Conservation (phyloP, 2,329 filamentous ascomycete genomes). For the Blastomyces gilchristii region DNA sequence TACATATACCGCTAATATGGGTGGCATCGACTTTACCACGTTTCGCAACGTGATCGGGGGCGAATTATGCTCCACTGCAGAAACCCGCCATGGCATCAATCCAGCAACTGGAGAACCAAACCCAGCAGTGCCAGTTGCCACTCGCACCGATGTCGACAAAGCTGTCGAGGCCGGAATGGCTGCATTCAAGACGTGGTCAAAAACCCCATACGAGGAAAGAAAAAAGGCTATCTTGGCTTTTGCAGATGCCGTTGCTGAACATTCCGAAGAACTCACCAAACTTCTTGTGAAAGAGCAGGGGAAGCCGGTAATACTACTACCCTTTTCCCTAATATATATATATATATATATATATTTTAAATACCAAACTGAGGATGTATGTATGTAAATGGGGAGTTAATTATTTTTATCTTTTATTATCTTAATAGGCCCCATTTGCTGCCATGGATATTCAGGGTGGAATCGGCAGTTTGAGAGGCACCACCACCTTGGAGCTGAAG, state of each 20-base stretch:
- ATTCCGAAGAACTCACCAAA: slow-evolving; percentile 28
- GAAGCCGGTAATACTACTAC: slow-evolving; percentile 23
- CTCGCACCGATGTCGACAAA: slow-evolving; percentile 40
- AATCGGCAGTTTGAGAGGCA: slow-evolving; percentile 15
- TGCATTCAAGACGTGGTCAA: slow-evolving; percentile 41
- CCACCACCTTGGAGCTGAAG: slow-evolving; percentile 29
- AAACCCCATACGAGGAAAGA: slow-evolving; percentile 26
- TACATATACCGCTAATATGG: neutral
- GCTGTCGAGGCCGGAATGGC: slow-evolving; percentile 41
- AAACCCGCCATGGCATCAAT: slow-evolving; percentile 43
- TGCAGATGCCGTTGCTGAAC: slow-evolving; percentile 27
- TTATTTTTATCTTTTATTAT: neutral
- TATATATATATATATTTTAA: no score
- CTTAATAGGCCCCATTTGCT: slow-evolving; percentile 19
- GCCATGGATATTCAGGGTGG: slow-evolving; percentile 21
- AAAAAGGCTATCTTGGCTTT: slow-evolving; percentile 25
- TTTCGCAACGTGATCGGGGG: slow-evolving; percentile 44
- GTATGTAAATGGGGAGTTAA: neutral
- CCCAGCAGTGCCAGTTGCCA: slow-evolving; percentile 42
- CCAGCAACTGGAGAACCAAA: slow-evolving; percentile 42
- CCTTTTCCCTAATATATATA: neutral
- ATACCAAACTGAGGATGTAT: neutral
- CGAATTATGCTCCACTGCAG: slow-evolving; percentile 34
- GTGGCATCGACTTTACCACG: slow-evolving; percentile 5
- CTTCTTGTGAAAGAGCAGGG: slow-evolving; percentile 36